A percentile compares a stretch with the other conserved stretches of the same genome.
These are phyloP conservation scores for Lentithecium fluviatile DNA, from an alignment of 495 filamentous ascomycete genomes.

Conservation along the genomic window DNA sequence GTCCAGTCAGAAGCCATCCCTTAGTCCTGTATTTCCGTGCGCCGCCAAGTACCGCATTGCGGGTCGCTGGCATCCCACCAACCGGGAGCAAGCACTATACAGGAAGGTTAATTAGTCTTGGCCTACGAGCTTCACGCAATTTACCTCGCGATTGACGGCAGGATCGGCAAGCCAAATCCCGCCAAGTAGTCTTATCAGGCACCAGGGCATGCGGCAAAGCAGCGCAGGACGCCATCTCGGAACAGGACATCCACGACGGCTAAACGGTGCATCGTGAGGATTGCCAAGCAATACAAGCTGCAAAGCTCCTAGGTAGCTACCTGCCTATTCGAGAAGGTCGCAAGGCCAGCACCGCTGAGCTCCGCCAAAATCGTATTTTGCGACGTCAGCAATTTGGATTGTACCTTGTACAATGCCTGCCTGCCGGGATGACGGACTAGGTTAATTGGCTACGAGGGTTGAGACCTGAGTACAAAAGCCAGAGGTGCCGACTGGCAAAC, in stretches of 20 bases:
- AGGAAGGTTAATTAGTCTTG: not conserved
- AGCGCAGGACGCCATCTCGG: too few species aligned
- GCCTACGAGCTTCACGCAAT: not conserved
- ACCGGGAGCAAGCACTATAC: not conserved
- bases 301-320: not conserved
- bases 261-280: not conserved
- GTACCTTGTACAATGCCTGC: not conserved
- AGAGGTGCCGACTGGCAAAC: not conserved
- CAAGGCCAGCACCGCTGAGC: too few species aligned
- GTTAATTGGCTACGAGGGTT: not conserved
- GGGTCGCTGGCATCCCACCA: too few species aligned
- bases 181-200: not conserved
- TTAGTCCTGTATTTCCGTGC: too few species aligned
- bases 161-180: not conserved
- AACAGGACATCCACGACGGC: not conserved
- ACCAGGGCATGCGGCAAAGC: too few species aligned
- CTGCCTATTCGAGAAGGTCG: not conserved
- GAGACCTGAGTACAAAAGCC: not conserved
- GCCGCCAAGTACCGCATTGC: too few species aligned
- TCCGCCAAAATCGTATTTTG: too few species aligned
- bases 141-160: not conserved
- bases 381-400: conserved; percentile 1
- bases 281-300: not conserved
- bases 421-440: too few species aligned
- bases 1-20: too few species aligned